Base-by-base conservation (phyloP, 768 basidiomycete genomes). In the Lactifluus volemus region DNA sequence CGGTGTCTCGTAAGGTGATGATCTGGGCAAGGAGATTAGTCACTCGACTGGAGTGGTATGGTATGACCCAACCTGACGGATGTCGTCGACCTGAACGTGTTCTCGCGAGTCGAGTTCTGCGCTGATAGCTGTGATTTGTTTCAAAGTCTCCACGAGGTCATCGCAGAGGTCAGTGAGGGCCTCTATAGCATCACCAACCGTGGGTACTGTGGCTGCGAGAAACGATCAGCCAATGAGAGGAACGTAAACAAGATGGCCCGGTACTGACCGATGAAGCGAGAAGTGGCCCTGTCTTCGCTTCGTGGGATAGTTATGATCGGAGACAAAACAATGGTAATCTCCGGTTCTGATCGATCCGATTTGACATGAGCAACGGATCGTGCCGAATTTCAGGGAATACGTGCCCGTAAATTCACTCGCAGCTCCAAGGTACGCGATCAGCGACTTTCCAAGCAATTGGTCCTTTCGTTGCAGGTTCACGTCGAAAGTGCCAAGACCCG, bases 21-120 rank as follows among this genome's bases (percentile, higher is more conserved):
- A 87, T 77, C 78, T 85, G 58, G 38, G 4, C 6, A 34, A 34
- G 32, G 32, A 34, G 4, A 34, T 34, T 34, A 34, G 32, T 34
- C 32, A 9, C 5, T 6, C 5, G 39, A 49, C 47, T 15, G 9
- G 5, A 15, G 21, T 6, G 32, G 39, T 5, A 49, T 45, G 34
- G 21, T 30, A 4, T 32, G 8, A 68, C 78, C n/a, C 61, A 87
- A 87, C 86, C 74, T 91, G 86, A 56, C 82, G 79, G 15, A 89
- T 80, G 61, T 86, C 85, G 19, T 89, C 86, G 6, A 88, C 77
- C 15, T 80, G 76, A 53, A 89, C 81, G 52, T 84, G 81, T n/a
- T 89, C 84, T 47, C 77, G 82, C n/a, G 85, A 81, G 3, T 81
- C 79, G 30, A 95, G 73, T 71, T 92, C 89, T 0, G 83, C 83